A percentile compares a stretch with the other conserved stretches of the same genome.
Evolutionary conservation across 2,329 filamentous ascomycete species (phyloP).

Genomic region (Exophiala lecanii-corni): DNA sequence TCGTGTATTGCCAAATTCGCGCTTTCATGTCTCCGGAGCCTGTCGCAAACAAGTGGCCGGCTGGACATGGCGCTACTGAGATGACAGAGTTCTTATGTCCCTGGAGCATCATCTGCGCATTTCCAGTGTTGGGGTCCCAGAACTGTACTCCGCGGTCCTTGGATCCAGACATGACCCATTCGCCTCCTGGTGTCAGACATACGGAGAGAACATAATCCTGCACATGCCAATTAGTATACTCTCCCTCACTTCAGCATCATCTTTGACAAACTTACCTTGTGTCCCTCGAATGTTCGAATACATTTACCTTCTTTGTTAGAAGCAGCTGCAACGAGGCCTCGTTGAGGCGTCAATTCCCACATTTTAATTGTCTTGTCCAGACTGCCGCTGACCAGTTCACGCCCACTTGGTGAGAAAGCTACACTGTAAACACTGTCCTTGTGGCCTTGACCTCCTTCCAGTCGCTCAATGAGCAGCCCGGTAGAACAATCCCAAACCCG

Average conservation of each 20-base stretch:
- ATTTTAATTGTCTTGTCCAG: constrained; percentile 99
- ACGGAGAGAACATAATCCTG: constrained; percentile 96
- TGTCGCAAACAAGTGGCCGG: constrained; percentile 84
- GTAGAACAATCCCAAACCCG: constrained; percentile 90
- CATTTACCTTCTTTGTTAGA: constrained; percentile 83
- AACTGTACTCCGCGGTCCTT: constrained; percentile 98
- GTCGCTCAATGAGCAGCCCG: constrained; percentile 80
- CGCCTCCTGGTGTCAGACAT: constrained; percentile 85
- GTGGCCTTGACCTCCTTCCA: constrained; percentile 90
- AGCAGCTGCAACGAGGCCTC: constrained; percentile 60
- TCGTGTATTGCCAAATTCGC: constrained; percentile 81
- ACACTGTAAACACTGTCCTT: constrained; percentile 97
- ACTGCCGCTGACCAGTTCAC: constrained; percentile 89
- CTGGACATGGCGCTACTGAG: constrained; percentile 89
- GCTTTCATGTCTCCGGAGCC: constrained; percentile 97
- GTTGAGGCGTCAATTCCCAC: constrained; percentile 82
- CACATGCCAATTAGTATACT: constrained; percentile 18
- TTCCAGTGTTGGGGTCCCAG: constrained; percentile 92
- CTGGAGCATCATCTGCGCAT: constrained; percentile 96
- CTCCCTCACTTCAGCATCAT: not conserved
- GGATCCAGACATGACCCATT: constrained; percentile 94
- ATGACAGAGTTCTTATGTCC: constrained; percentile 99
- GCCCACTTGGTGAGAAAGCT: constrained; percentile 88
- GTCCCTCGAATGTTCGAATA: constrained; percentile 93
- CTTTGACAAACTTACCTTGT: constrained; percentile 66